These are phyloP conservation scores for Ustilago curta DNA, from an alignment of 1,284 basidiomycete genomes.

Conservation along the genomic window DNA sequence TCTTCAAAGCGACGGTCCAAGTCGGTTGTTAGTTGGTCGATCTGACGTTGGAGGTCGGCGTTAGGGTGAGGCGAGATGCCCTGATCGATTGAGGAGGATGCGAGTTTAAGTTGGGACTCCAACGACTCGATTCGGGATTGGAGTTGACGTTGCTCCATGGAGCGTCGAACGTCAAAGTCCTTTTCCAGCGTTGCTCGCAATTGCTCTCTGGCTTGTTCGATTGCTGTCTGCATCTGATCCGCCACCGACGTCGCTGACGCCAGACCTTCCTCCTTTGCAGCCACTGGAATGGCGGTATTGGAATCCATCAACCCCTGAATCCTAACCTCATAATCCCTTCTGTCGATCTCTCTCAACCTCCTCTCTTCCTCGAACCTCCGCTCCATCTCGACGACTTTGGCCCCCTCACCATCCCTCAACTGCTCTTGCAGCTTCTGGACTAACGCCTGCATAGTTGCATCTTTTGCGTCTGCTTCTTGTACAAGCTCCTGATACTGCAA, in stretches of 20 bases:
- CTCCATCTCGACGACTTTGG: slow-evolving; percentile 9
- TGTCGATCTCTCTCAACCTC: slow-evolving; percentile 27
- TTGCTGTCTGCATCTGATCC: background rate
- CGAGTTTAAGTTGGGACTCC: slow-evolving; percentile 22
- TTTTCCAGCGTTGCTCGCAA: slow-evolving; percentile 29
- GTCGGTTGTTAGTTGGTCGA: slow-evolving; percentile 21
- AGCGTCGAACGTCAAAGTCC: slow-evolving; percentile 35
- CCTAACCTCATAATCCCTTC: slow-evolving; percentile 37
- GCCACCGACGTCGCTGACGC: background rate
- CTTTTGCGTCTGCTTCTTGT: slow-evolving; percentile 20
- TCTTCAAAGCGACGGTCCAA: slow-evolving; percentile 37
- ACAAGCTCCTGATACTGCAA: slow-evolving; percentile 29
- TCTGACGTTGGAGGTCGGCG: background rate
- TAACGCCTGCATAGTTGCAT: slow-evolving; percentile 14
- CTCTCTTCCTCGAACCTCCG: slow-evolving; percentile 28
- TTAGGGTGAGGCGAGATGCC: background rate
- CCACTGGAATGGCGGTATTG: background rate
- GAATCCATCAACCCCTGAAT: slow-evolving; percentile 21
- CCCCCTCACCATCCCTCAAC: background rate
- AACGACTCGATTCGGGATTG: slow-evolving; percentile 6
- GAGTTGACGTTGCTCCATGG: slow-evolving; percentile 28
- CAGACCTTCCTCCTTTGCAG: background rate
- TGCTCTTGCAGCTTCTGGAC: slow-evolving; percentile 11
- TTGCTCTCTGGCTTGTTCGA: slow-evolving; percentile 28
- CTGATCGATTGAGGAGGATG: background rate